These are phyloP conservation scores for Nakaseomyces uthaithaninus DNA, from an alignment of 1,139 yeast species.

Conservation along the genomic window DNA sequence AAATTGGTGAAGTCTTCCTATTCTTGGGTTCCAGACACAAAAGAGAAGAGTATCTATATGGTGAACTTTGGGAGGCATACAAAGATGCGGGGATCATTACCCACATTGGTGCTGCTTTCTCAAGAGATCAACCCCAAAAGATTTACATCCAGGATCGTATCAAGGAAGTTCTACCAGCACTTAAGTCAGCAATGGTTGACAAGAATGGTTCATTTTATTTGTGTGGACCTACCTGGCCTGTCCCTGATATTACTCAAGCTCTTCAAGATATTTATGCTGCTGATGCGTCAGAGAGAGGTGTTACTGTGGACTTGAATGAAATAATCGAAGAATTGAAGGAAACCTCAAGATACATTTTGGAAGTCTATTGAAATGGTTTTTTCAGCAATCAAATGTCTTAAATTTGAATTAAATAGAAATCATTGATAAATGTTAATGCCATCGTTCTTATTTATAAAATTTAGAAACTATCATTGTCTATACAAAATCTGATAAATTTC, in stretches of 20 bases:
- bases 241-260: slow-evolving; percentile 91
- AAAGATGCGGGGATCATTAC: slow-evolving; percentile 87
- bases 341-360: slow-evolving; percentile 83
- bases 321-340: slow-evolving; percentile 93
- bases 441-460: not conserved
- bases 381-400: too few species aligned
- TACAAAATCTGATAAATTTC: slow-evolving; percentile 1
- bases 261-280: slow-evolving; percentile 68
- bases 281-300: slow-evolving; percentile 64
- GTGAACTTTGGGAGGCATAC: slow-evolving; percentile 96
- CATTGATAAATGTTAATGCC: too few species aligned
- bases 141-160: slow-evolving; percentile 93
- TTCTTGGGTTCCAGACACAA: slow-evolving; percentile 94
- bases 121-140: slow-evolving; percentile 94
- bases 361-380: slow-evolving; percentile 55
- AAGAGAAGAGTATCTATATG: slow-evolving; percentile 90
- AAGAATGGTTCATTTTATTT: slow-evolving; percentile 86
- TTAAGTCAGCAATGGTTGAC: slow-evolving; percentile 70
- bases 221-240: slow-evolving; percentile 99
- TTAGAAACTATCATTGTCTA: not conserved
- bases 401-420: not conserved
- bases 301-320: slow-evolving; percentile 61
- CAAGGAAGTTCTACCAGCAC: slow-evolving; percentile 61
- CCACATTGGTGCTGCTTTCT: slow-evolving; percentile 95
- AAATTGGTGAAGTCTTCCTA: slow-evolving; percentile 82